Conservation (phyloP, 116 monocot species). For the Cymodocea nodosa region DNA sequence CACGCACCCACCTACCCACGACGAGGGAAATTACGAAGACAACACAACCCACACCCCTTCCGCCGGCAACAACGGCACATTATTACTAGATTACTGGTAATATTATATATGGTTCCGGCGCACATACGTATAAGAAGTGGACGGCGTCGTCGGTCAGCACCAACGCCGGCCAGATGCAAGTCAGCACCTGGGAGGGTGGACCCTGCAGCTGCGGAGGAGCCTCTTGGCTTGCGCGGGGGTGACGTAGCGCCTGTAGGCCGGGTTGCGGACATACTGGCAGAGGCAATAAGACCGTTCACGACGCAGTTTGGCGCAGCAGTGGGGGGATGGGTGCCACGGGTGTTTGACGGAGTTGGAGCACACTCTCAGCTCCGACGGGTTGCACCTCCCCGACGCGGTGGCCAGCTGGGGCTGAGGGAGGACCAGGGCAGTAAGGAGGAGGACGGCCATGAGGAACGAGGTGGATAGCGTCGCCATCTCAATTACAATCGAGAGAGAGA, state of each 20-base stretch:
- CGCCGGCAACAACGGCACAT: too few relatives aligned
- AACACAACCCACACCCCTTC: too few relatives aligned
- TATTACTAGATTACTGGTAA: too few relatives aligned
- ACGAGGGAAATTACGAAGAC: too few relatives aligned
- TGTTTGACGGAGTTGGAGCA: not conserved
- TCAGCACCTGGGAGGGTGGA: not conserved
- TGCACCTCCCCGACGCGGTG: not conserved
- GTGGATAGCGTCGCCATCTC: not conserved
- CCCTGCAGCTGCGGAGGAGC: not conserved
- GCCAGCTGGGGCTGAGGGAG: not conserved
- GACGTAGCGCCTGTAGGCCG: not conserved
- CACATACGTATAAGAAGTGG: too few relatives aligned
- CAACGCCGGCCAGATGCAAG: too few relatives aligned
- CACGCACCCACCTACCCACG: too few relatives aligned
- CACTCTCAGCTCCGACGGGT: not conserved
- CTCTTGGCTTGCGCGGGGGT: not conserved
- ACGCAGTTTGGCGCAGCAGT: conserved; percentile 22
- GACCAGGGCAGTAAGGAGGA: not conserved
- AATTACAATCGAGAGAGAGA: too few relatives aligned
- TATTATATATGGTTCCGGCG: too few relatives aligned
- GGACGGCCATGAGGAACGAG: too few relatives aligned
- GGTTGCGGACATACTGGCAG: conserved; percentile 16
- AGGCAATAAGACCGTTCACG: conserved; percentile 27
- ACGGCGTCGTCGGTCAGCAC: too few relatives aligned
- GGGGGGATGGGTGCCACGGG: conserved; percentile 3